Evolutionary conservation across 2,329 filamentous ascomycete genomes (phyloP).

Genomic region (Helicocarpus griseus): DNA sequence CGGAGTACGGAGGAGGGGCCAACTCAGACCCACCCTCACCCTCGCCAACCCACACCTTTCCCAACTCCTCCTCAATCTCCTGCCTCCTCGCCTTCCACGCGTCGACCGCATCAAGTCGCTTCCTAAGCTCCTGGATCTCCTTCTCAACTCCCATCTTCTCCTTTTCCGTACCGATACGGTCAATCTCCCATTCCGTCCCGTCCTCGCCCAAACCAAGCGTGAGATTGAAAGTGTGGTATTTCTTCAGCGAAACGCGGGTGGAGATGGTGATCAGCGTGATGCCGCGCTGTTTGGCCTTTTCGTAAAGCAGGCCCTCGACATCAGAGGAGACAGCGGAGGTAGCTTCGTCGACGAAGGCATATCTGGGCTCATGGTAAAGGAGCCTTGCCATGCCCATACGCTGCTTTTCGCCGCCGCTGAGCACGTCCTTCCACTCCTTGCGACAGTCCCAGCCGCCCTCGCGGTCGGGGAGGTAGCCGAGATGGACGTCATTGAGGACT

Average conservation of each 20-base stretch:
- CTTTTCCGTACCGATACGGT: conserved; percentile 83
- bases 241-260: conserved; percentile 85
- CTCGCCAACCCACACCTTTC: conserved; percentile 49
- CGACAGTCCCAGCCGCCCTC: conserved; percentile 95
- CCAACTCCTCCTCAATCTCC: conserved; percentile 76
- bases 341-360: conserved; percentile 90
- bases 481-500: conserved; percentile 69
- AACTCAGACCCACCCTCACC: conserved; percentile 34
- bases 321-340: conserved; percentile 91
- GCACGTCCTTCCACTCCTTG: conserved; percentile 97
- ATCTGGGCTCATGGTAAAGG: conserved; percentile 88
- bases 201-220: conserved; percentile 70
- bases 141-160: conserved; percentile 92
- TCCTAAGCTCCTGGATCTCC: conserved; percentile 74
- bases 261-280: conserved; percentile 96
- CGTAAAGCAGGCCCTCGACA: conserved; percentile 87
- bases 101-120: conserved; percentile 70
- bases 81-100: conserved; percentile 68
- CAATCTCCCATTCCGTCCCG: conserved; percentile 84
- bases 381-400: conserved; percentile 82
- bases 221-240: conserved; percentile 89
- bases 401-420: conserved; percentile 97
- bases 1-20: conserved; percentile 27
- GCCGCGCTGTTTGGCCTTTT: conserved; percentile 82
- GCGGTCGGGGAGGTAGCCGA: conserved; percentile 81